A percentile compares a stretch with the other conserved stretches of the same genome.
These are phyloP conservation scores for Mycena latifolia DNA, from an alignment of 768 basidiomycete species.

Conservation along the genomic window DNA sequence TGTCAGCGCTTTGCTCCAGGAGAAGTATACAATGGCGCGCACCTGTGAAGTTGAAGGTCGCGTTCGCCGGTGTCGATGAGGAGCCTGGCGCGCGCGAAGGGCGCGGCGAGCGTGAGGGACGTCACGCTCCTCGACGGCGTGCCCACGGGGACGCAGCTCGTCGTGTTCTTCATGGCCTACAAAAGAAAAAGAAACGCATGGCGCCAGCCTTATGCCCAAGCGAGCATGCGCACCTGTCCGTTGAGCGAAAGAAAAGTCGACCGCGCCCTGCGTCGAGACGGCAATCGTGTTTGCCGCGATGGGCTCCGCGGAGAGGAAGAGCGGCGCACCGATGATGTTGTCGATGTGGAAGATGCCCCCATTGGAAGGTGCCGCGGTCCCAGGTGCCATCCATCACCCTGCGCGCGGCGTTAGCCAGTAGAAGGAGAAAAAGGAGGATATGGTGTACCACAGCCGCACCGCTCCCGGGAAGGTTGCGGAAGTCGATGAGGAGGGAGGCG, in stretches of 20 bases:
- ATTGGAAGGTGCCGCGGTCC: conserved; percentile 64
- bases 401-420: background rate
- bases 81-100: conserved; percentile 56
- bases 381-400: conserved; percentile 58
- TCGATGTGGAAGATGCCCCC: conserved; percentile 65
- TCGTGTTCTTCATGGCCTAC: conserved; percentile 47
- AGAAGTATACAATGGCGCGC: conserved; percentile 56
- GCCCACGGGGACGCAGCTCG: conserved; percentile 57
- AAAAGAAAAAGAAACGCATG: no score
- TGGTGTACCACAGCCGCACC: conserved; percentile 54
- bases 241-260: conserved; percentile 59
- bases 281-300: conserved; percentile 60
- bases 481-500: conserved; percentile 61
- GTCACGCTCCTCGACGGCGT: conserved; percentile 61
- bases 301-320: conserved; percentile 66
- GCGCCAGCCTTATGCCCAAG: no score
- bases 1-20: no score
- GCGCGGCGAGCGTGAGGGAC: conserved; percentile 57
- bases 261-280: conserved; percentile 61
- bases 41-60: conserved; percentile 56
- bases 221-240: conserved; percentile 42
- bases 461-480: conserved; percentile 58
- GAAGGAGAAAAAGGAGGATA: background rate
- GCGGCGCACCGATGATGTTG: conserved; percentile 60
- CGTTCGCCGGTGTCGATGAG: conserved; percentile 49